These are phyloP conservation scores for Mortierella sp. DNA, from an alignment of 371 early-diverging fungal species.

Conservation along the genomic window DNA sequence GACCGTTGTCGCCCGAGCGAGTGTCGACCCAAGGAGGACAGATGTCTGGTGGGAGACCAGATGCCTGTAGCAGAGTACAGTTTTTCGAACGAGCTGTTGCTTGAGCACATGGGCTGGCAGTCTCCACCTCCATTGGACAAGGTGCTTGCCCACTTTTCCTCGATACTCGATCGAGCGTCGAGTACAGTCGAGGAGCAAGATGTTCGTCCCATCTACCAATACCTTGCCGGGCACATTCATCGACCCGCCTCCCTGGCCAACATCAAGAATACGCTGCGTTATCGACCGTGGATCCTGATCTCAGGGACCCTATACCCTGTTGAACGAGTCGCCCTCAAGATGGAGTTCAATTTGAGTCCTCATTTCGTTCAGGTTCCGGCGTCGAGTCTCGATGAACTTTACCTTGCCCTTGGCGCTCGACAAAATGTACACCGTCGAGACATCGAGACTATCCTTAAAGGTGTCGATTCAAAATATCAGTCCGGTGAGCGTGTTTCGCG, in stretches of 20 bases:
- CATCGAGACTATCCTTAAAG: background rate
- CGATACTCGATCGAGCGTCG: background rate
- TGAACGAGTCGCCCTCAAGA: conserved; percentile 9
- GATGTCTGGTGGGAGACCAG: background rate
- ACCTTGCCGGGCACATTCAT: background rate
- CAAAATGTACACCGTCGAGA: conserved; percentile 5
- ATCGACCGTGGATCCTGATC: conserved; percentile 7
- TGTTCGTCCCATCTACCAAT: background rate
- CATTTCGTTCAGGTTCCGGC: conserved; percentile 15
- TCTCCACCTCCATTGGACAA: background rate
- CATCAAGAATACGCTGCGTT: background rate
- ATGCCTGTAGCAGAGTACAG: background rate
- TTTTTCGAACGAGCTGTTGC: background rate
- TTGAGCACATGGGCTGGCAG: background rate
- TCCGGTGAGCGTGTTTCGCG: background rate
- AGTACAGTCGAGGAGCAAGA: background rate
- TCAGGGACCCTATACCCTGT: background rate
- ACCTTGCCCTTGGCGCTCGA: conserved; percentile 27
- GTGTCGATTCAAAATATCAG: background rate
- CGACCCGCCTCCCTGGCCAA: background rate
- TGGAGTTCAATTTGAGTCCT: conserved; percentile 8
- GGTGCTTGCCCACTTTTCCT: background rate
- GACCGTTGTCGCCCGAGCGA: background rate
- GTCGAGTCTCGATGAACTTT: conserved; percentile 9
- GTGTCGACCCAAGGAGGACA: conserved; percentile 8